Evolutionary conservation across 1,284 basidiomycete genomes (phyloP), one percentile per base, ranked within the genome.

Genomic region (Inonotus hispidus): DNA sequence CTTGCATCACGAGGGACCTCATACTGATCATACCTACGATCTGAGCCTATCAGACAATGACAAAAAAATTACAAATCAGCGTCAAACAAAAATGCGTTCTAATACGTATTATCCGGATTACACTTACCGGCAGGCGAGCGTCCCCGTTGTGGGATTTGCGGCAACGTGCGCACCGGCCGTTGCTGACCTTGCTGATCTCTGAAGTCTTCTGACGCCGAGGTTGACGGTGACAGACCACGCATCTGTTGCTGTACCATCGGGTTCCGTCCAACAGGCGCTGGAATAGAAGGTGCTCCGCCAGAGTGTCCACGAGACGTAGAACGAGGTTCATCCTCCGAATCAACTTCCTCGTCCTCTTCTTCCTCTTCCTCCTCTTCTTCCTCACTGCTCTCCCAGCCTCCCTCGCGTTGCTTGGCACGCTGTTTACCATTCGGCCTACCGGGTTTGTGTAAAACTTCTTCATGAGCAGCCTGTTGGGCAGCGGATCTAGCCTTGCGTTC

Each of bases 401-500:
- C 69, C 62, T 70, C 74, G 55, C 73, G 75, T 38, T 73, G 68
- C 68, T 73, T 77, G 62, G 75, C 73, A 70, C 79, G 82, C 59
- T 75, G 73, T 67, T 80, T 83, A 19, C 85, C 85, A 65, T 84
- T 84, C n/a, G 78, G 74, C 65, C 87, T 78, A 39, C 91, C 90
- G 39, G 91, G 91, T 64, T 82, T 81, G 63, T 85, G 82, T 54
- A 79, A 82, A 21, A 88, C 91, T 32, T 85, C 88, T 41, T 90
- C 81, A 52, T 86, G 81, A 0, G 88, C 88, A 46, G 87, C 88
- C 68, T 92, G 87, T 67, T 92, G 88, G 21, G 89, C 90, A 69
- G 93, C 86, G 13, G 82, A 80, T 71, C 88, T 90, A 11, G 90
- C 88, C 68, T 92, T 90, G 56, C 93, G 82, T 69, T 95, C 86